Evolutionary conservation across 768 basidiomycete genomes (phyloP).

Genomic region (Suillus lakei): DNA sequence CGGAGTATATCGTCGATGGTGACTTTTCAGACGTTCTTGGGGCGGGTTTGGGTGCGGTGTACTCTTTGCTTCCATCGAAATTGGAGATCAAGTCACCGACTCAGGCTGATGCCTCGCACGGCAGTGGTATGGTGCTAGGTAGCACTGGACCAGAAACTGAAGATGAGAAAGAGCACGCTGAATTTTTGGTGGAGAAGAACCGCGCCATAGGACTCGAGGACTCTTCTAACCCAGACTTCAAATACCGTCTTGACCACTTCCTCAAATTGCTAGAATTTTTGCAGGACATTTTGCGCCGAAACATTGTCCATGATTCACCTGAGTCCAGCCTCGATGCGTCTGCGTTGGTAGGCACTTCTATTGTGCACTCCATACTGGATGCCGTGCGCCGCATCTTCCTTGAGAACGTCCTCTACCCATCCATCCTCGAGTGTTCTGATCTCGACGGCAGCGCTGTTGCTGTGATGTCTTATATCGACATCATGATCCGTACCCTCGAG

Average conservation of each 20-base stretch:
- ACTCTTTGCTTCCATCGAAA: conserved; percentile 89
- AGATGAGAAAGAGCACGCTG: conserved; percentile 56
- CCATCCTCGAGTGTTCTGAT: conserved; percentile 91
- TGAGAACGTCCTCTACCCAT: conserved; percentile 92
- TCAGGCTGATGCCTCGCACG: conserved; percentile 41
- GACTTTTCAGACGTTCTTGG: conserved; percentile 98
- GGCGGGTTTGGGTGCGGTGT: conserved; percentile 91
- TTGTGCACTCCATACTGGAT: conserved; percentile 82
- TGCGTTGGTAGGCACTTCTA: conserved; percentile 73
- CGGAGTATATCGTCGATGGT: conserved; percentile 94
- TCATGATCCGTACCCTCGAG: conserved; percentile 78
- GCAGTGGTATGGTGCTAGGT: conserved; percentile 76
- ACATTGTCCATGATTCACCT: conserved; percentile 44
- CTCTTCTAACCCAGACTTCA: conserved; percentile 76
- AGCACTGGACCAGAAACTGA: conserved; percentile 57
- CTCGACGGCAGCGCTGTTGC: conserved; percentile 94
- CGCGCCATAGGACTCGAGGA: conserved; percentile 75
- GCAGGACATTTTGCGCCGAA: conserved; percentile 84
- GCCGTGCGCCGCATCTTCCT: conserved; percentile 87
- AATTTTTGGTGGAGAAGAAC: conserved; percentile 53
- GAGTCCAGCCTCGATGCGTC: conserved; percentile 56
- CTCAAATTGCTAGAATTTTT: conserved; percentile 90
- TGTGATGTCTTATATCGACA: conserved; percentile 93
- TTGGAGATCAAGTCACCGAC: conserved; percentile 65
- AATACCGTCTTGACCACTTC: conserved; percentile 82